phyloP scores from a whole-genome alignment of 176 grass and related monocot genomes.

The Aegilops sharonensis region DNA sequence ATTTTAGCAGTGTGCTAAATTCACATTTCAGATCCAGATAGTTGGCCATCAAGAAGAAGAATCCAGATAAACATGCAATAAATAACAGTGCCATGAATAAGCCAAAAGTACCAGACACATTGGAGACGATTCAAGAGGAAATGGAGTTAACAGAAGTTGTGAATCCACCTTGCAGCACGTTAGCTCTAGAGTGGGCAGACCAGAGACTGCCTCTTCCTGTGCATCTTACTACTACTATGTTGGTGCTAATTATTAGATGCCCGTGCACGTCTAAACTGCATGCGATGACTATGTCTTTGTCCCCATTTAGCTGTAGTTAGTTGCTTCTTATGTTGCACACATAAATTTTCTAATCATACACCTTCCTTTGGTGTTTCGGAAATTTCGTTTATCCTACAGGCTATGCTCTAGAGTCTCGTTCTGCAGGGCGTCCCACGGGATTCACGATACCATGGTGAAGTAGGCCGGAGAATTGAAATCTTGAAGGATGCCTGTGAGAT shows the following conservation, averaged over 20 bases:
- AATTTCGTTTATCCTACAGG: conserved; percentile 27
- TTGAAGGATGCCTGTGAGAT: conserved; percentile 48
- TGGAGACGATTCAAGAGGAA: conserved; percentile 87
- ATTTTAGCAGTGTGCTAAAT: conserved; percentile 63
- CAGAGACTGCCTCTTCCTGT: conserved; percentile 77
- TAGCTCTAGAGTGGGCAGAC: conserved; percentile 65
- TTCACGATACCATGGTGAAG: conserved; percentile 34
- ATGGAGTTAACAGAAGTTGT: conserved; percentile 43
- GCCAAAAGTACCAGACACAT: conserved; percentile 33
- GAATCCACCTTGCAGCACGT: conserved; percentile 35
- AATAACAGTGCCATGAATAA: not conserved
- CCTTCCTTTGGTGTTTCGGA: too few species aligned
- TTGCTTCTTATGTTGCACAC: too few species aligned
- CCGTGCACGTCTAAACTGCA: too few species aligned
- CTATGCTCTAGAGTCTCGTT: conserved; percentile 59
- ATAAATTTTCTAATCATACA: too few species aligned
- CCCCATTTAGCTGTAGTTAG: too few species aligned
- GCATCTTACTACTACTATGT: not conserved
- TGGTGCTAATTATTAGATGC: too few species aligned
- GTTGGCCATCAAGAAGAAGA: conserved; percentile 68
- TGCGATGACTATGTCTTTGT: too few species aligned
- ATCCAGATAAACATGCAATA: conserved; percentile 45
- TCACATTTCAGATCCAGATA: conserved; percentile 86
- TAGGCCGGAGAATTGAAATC: conserved; percentile 33
- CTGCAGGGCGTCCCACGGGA: conserved; percentile 52